phyloP scores from a whole-genome alignment of 2,329 filamentous ascomycete species.

The Neophaeococcomyces aloes region DNA sequence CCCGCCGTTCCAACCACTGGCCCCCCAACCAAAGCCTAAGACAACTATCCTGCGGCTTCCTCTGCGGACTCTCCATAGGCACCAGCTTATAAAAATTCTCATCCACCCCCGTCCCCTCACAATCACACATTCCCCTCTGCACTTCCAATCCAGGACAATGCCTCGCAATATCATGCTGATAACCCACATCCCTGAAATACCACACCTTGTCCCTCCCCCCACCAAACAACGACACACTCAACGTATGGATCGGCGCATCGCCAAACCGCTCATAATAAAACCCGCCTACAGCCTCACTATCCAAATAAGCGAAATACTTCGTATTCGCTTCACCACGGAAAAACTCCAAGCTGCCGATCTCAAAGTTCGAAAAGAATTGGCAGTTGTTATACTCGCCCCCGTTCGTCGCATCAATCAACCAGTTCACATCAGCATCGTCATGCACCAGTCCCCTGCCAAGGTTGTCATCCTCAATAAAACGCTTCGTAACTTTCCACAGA shows the following conservation, averaged over 20 bases:
- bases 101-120: constrained; percentile 37
- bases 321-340: constrained; percentile 41
- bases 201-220: constrained; percentile 39
- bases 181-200: constrained; percentile 41
- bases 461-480: constrained; percentile 33
- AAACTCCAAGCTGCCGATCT: constrained; percentile 41
- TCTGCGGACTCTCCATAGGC: constrained; percentile 38
- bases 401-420: constrained; percentile 33
- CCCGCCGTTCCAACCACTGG: constrained; percentile 34
- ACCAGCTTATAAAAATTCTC: constrained; percentile 40
- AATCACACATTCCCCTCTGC: constrained; percentile 27
- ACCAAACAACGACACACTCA: constrained; percentile 45
- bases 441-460: constrained; percentile 35
- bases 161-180: constrained; percentile 37
- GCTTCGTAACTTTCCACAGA: constrained; percentile 38
- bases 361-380: constrained; percentile 44
- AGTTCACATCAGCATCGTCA: constrained; percentile 40
- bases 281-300: constrained; percentile 32
- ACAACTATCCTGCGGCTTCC: constrained; percentile 38
- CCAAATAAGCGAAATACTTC: constrained; percentile 42
- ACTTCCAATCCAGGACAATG: constrained; percentile 20
- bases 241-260: constrained; percentile 44
- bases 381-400: constrained; percentile 40
- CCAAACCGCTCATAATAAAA: constrained; percentile 41
- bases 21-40: constrained; percentile 35